Evolutionary conservation across 2,329 filamentous ascomycete genomes (phyloP).

Genomic region (Xylaria sp.): DNA sequence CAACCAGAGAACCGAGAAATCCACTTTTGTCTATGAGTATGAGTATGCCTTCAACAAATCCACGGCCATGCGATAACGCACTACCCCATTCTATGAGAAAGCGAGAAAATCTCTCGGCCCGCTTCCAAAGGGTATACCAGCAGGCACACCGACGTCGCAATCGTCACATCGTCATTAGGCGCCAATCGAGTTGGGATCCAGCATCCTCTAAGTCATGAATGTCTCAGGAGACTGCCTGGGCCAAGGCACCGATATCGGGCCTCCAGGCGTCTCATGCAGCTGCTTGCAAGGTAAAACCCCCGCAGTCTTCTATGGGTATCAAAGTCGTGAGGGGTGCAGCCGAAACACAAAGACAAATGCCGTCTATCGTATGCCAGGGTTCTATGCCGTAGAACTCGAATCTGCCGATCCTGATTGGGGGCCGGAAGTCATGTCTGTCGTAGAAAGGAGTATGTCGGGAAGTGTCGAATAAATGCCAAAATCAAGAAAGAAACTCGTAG

Average conservation of each 20-base stretch:
- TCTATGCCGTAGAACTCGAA: slow-evolving; percentile 38
- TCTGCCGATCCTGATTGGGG: slow-evolving; percentile 38
- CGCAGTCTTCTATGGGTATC: slow-evolving; percentile 42
- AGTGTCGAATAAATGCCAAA: slow-evolving; percentile 30
- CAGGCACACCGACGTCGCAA: slow-evolving; percentile 39
- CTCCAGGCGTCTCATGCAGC: slow-evolving; percentile 40
- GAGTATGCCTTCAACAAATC: slow-evolving; percentile 42
- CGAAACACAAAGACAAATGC: slow-evolving; percentile 42
- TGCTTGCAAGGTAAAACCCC: slow-evolving; percentile 36
- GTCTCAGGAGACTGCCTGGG: slow-evolving; percentile 33
- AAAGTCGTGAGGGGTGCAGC: slow-evolving; percentile 38
- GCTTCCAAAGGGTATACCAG: slow-evolving; percentile 38
- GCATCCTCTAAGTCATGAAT: slow-evolving; percentile 36
- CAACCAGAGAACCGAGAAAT: slow-evolving; percentile 64
- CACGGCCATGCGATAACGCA: slow-evolving; percentile 36
- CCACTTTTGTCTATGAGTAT: slow-evolving; percentile 69
- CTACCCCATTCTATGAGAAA: slow-evolving; percentile 40
- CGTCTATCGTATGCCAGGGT: slow-evolving; percentile 42
- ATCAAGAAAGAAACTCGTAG: slow-evolving; percentile 31
- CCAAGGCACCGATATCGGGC: slow-evolving; percentile 35
- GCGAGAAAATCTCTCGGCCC: slow-evolving; percentile 35
- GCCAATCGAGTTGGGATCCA: slow-evolving; percentile 30
- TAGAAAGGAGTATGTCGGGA: slow-evolving; percentile 36
- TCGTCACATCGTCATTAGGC: slow-evolving; percentile 40
- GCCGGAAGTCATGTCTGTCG: slow-evolving; percentile 38